A percentile compares a stretch with the other conserved stretches of the same genome.
Conservation (phyloP, 768 basidiomycete genomes). For the Lyophyllum atratum region DNA sequence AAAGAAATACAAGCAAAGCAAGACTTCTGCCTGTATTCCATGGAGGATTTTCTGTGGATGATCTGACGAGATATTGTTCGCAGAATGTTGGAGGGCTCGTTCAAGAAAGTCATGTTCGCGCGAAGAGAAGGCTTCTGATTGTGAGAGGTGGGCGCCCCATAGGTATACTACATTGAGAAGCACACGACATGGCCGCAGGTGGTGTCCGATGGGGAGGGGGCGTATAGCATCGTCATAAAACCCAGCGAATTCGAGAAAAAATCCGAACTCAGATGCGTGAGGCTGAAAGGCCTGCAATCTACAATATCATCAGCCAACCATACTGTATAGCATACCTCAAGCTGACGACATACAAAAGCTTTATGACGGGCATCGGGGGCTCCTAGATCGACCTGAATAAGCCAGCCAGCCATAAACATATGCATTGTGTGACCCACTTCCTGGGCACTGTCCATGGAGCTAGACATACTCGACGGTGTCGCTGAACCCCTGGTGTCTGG, state of each 20-base stretch:
- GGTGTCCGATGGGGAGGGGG: constrained; percentile 45
- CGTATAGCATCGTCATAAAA: constrained; percentile 49
- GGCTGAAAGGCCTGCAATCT: constrained; percentile 62
- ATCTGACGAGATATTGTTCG: constrained; percentile 42
- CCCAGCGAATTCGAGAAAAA: constrained; percentile 57
- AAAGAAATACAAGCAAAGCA: constrained; percentile 65
- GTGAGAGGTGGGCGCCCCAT: constrained; percentile 49
- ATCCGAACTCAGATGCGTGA: constrained; percentile 57
- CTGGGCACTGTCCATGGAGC: not conserved
- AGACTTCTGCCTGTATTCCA: constrained; percentile 57
- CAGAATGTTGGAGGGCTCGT: constrained; percentile 45
- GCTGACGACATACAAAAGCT: not conserved
- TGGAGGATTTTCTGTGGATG: constrained; percentile 51
- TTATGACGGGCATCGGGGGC: not conserved
- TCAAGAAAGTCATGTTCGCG: constrained; percentile 49
- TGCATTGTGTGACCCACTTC: not conserved
- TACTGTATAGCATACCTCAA: constrained; percentile 11
- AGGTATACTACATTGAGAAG: constrained; percentile 49
- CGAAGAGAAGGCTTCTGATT: constrained; percentile 30
- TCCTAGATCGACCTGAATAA: not conserved
- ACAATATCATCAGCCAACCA: constrained; percentile 1
- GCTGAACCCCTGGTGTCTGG: not conserved
- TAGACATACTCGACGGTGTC: not conserved
- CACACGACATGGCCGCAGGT: constrained; percentile 45
- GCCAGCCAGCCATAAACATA: not conserved